Percentiles rank a stretch among this genome's conserved stretches.
phyloP scores from a whole-genome alignment of 2,329 filamentous ascomycete genomes.

The Colletotrichum gloeosporioides region DNA sequence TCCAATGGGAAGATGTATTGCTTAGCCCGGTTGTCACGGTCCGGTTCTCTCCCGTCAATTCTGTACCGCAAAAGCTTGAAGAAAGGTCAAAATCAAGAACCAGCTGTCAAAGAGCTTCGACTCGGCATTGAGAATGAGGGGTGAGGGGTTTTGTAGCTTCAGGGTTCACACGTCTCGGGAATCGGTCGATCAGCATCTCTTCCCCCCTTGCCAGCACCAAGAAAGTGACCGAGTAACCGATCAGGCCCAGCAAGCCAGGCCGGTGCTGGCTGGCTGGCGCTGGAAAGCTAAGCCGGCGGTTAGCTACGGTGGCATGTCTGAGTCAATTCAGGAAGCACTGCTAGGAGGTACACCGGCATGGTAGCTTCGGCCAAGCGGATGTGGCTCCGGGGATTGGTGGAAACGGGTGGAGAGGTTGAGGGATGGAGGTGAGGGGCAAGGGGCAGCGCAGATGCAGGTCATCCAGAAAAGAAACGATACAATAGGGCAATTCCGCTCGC shows the following conservation, averaged over 20 bases:
- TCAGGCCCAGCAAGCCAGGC: neutral
- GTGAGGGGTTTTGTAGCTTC: slow-evolving; percentile 19
- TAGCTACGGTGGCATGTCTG: neutral
- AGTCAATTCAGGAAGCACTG: slow-evolving; percentile 4
- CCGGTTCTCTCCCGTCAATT: neutral
- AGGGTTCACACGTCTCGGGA: neutral
- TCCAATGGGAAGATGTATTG: neutral
- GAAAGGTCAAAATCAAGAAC: neutral
- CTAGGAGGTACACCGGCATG: neutral
- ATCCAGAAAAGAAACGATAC: slow-evolving; percentile 15
- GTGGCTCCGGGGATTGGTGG: slow-evolving; percentile 14
- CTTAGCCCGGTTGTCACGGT: neutral
- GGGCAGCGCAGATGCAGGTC: neutral
- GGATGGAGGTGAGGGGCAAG: neutral
- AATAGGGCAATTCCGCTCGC: slow-evolving; percentile 1
- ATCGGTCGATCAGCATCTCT: neutral
- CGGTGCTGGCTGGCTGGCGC: neutral
- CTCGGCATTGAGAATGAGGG: neutral
- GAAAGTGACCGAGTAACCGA: neutral
- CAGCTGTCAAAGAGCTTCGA: neutral
- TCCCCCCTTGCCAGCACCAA: neutral
- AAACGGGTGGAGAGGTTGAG: slow-evolving; percentile 7
- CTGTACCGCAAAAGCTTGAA: neutral
- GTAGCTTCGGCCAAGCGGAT: slow-evolving; percentile 6
- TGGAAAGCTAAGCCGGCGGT: neutral